Percentiles rank a stretch among this genome's conserved stretches.
Evolutionary conservation across 257 asterid species (phyloP).

Genomic region (Solanum sitiens): DNA sequence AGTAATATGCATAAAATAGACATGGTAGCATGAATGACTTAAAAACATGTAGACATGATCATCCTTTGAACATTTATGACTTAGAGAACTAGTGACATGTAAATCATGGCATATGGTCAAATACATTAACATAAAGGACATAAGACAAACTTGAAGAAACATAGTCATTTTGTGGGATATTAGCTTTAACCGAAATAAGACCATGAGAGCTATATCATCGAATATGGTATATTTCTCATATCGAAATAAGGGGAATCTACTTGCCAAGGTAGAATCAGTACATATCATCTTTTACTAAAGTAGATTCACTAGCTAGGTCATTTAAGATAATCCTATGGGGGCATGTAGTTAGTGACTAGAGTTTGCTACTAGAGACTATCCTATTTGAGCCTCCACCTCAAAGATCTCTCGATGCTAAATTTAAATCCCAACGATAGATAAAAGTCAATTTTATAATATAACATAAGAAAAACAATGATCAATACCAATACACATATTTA

Average conservation of each 20-base stretch:
- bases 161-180: not conserved
- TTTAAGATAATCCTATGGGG: not conserved
- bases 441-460: no score
- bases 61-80: not conserved
- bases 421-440: no score
- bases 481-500: no score
- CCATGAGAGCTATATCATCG: not conserved
- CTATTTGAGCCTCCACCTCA: no score
- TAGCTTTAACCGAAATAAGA: not conserved
- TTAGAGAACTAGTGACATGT: not conserved
- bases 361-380: not conserved
- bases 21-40: not conserved
- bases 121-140: not conserved
- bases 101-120: not conserved
- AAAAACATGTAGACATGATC: not conserved
- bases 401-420: no score
- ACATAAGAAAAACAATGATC: no score
- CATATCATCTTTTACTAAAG: not conserved
- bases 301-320: not conserved
- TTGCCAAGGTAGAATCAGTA: not conserved
- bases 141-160: not conserved
- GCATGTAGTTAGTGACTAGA: not conserved
- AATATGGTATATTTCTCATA: not conserved
- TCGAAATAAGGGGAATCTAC: not conserved
- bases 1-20: not conserved